A percentile compares a stretch with the other conserved stretches of the same genome.
Evolutionary conservation across 164 flowering plant species (phyloP).

Genomic region (Dillenia turbinata): DNA sequence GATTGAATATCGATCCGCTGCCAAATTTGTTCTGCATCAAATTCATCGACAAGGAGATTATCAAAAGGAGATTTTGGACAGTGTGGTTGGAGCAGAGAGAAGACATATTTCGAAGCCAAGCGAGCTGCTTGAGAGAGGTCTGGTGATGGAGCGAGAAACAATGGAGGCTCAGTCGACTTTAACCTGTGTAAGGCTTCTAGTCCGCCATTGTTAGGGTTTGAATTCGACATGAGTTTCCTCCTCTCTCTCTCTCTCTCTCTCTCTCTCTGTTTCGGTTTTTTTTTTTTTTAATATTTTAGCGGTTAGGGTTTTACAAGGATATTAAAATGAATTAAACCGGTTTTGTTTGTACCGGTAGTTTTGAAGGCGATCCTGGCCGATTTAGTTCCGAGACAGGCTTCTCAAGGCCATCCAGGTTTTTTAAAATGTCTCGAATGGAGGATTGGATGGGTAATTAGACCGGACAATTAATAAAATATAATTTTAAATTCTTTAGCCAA

Average conservation of each 20-base stretch:
- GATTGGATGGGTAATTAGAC: no score
- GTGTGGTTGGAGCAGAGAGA: slow-evolving; percentile 51
- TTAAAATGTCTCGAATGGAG: no score
- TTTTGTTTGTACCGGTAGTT: no score
- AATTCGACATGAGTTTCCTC: slow-evolving; percentile 3
- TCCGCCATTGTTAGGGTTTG: slow-evolving; percentile 12
- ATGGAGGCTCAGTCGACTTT: slow-evolving; percentile 48
- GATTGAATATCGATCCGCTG: slow-evolving; percentile 83
- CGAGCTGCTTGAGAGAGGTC: slow-evolving; percentile 48
- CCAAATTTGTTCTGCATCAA: slow-evolving; percentile 95
- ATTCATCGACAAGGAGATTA: slow-evolving; percentile 52
- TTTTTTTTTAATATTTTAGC: no score
- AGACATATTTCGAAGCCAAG: slow-evolving; percentile 44
- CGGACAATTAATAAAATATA: no score
- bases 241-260: background rate
- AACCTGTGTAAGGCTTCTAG: slow-evolving; percentile 33
- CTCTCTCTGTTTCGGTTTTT: background rate
- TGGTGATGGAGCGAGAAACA: slow-evolving; percentile 45
- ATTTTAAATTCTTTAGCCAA: no score
- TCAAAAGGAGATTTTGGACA: slow-evolving; percentile 70
- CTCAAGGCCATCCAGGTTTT: no score
- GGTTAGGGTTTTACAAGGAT: no score
- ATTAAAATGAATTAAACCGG: no score
- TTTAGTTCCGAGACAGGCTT: no score
- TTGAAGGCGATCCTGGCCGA: no score